A percentile compares a stretch with the other conserved stretches of the same genome.
Conservation (phyloP, 2,329 filamentous ascomycete species). For the Xylaria sp. region DNA sequence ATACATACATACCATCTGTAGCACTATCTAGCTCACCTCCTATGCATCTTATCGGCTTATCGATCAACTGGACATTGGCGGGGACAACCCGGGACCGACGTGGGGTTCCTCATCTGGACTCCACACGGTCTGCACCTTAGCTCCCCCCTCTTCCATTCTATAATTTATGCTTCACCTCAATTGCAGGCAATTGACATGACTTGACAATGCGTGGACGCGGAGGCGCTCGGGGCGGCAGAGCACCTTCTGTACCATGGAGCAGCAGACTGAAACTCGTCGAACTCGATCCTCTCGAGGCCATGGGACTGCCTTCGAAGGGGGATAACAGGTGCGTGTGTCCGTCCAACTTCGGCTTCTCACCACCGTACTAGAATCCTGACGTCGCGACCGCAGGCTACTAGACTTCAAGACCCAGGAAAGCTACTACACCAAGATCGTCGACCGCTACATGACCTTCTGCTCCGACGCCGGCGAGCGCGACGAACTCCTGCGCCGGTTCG, state of each 20-base stretch:
- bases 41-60: background rate
- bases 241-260: slow-evolving; percentile 70
- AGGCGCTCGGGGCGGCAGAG: slow-evolving; percentile 49
- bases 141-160: too few relatives aligned
- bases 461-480: slow-evolving; percentile 76
- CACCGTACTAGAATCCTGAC: background rate
- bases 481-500: slow-evolving; percentile 79
- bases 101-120: background rate
- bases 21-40: background rate
- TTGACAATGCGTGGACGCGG: slow-evolving; percentile 51
- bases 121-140: background rate
- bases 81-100: background rate
- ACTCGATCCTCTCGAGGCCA: slow-evolving; percentile 80
- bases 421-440: slow-evolving; percentile 88
- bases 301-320: slow-evolving; percentile 90
- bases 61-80: background rate
- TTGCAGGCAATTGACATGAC: slow-evolving; percentile 46
- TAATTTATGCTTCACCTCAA: background rate
- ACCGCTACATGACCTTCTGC: slow-evolving; percentile 91
- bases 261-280: slow-evolving; percentile 78
- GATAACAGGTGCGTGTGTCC: slow-evolving; percentile 80
- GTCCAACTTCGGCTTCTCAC: background rate
- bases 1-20: background rate
- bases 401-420: slow-evolving; percentile 82
- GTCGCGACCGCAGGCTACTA: slow-evolving; percentile 65